Base-by-base conservation (phyloP, 1,284 basidiomycete genomes). In the Pseudozyma sp. region DNA sequence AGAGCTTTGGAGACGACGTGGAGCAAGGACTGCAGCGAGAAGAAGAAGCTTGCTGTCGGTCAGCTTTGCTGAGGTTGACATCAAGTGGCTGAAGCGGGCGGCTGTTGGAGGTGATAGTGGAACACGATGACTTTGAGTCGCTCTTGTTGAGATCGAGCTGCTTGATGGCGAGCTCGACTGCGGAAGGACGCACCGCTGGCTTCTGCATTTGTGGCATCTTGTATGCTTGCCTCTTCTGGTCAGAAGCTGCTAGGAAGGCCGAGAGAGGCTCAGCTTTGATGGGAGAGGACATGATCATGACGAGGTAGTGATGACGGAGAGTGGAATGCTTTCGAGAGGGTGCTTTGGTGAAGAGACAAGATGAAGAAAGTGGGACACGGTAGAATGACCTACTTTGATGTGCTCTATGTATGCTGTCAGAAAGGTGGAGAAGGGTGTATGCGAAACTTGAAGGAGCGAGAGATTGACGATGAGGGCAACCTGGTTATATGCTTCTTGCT, bases 11-110 rank as follows among this genome's bases (percentile, higher is more conserved):
- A 36, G 60, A 52, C 1, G 39, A 42, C 18, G 45, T 31, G 4
- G 59, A 40, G 11, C 19, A 47, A 12, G 38, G 43, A 14, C n/a
- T 42, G 3, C 39, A 47, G 21, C 47, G 49, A 12, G 47, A 48
- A 16, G 35, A 10, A 14, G 59, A 18, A 6, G 52, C 43, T 44
- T 56, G 43, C 35, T 53, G 50, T 21, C 65, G 55, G 13, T 34
- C 44, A 5, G 52, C 38, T 38, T 58, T 70, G 58, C 39, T 25
- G 18, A 70, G 18, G 47, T 70, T 70, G 40, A 52, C 39, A 13
- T 70, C 61, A 40, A 70, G 18, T 7, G 58, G 47, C 36, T 60
- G 61, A 8, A 70, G 61, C 14, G 61, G 56, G 25, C 68, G 57
- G 8, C n/a, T 42, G 25, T 21, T 12, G 9, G 66, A 51, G 1